phyloP scores from a whole-genome alignment of 345 rosid species.

The Melaleuca alternifolia region DNA sequence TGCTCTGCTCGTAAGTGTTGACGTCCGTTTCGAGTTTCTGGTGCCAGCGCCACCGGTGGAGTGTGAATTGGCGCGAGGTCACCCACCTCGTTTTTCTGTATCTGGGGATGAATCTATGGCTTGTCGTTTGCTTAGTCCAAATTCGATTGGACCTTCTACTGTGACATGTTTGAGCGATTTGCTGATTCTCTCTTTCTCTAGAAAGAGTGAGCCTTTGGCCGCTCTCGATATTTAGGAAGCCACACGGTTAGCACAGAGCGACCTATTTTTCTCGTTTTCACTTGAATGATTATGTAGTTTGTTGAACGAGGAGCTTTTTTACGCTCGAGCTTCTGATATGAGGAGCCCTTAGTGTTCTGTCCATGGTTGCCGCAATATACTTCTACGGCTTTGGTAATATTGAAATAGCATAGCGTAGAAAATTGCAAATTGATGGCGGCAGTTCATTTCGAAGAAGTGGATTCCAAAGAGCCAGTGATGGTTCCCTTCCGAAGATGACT shows the following conservation, averaged over 20 bases:
- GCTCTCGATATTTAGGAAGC: not conserved
- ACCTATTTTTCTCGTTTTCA: not conserved
- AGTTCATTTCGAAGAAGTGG: not conserved
- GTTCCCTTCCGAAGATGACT: not conserved
- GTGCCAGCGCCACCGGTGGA: not conserved
- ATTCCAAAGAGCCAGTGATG: not conserved
- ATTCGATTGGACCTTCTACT: not conserved
- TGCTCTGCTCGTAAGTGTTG: constrained; percentile 41
- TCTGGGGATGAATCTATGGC: not conserved
- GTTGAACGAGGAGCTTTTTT: not conserved
- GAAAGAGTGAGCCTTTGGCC: not conserved
- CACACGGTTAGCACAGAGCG: not conserved
- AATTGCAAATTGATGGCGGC: not conserved
- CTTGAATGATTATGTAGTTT: not conserved
- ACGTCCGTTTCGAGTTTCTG: not conserved
- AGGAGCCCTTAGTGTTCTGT: not conserved
- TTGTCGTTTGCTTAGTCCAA: not conserved
- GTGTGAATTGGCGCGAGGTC: not conserved
- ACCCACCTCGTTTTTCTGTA: not conserved
- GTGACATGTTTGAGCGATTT: not conserved
- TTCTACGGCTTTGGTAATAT: not conserved
- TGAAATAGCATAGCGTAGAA: not conserved
- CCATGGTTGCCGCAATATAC: not conserved
- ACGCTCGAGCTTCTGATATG: not conserved
- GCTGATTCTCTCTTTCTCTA: not conserved